These are phyloP conservation scores for Lindgomyces ingoldianus DNA, from an alignment of 495 filamentous ascomycete species.

Conservation along the genomic window DNA sequence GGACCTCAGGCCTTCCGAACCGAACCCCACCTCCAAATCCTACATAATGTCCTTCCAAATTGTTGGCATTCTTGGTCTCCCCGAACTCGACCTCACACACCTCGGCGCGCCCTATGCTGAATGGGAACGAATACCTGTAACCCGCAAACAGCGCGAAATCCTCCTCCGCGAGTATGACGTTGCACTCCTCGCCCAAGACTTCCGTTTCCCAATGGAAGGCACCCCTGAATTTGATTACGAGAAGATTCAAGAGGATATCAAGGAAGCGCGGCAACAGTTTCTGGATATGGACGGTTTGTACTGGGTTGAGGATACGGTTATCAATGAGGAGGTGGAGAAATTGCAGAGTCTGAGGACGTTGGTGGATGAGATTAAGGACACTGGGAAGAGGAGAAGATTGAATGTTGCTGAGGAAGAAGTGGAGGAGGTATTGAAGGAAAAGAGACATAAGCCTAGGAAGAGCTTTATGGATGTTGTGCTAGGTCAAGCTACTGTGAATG, in stretches of 20 bases:
- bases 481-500: constrained; percentile 6
- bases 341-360: constrained; percentile 19
- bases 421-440: background rate
- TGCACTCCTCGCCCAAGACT: constrained; percentile 36
- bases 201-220: constrained; percentile 35
- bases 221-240: constrained; percentile 28
- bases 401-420: constrained; percentile 15
- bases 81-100: constrained; percentile 34
- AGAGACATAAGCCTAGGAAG: constrained; percentile 26
- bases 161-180: constrained; percentile 36
- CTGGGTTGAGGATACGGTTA: constrained; percentile 29
- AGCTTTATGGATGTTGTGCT: constrained; percentile 34
- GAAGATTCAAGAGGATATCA: constrained; percentile 28
- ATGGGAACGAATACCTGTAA: constrained; percentile 30
- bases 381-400: constrained; percentile 16
- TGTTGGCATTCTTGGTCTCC: constrained; percentile 42
- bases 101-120: constrained; percentile 23
- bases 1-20: constrained; percentile 23
- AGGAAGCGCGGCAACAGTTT: constrained; percentile 34
- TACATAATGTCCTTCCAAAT: constrained; percentile 44
- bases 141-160: constrained; percentile 21
- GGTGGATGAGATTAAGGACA: constrained; percentile 20
- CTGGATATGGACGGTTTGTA: constrained; percentile 35
- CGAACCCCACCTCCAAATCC: constrained; percentile 1
- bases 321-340: constrained; percentile 25